Evolutionary conservation across 352 stramenopile genomes (phyloP), one percentile per base, ranked within the genome.

Genomic region (Pythium aristosporum): DNA sequence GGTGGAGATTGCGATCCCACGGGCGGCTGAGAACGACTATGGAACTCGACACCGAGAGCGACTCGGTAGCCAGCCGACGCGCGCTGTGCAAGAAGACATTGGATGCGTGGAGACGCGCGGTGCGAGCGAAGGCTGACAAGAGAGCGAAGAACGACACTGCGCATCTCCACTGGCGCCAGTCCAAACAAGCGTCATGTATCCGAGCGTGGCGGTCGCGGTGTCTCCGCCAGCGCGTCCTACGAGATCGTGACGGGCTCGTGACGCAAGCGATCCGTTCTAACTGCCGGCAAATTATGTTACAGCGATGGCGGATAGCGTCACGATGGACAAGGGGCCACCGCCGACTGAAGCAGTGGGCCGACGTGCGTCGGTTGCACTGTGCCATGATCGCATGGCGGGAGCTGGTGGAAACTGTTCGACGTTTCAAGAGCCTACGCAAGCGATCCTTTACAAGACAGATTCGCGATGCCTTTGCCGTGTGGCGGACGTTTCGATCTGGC

Each of bases 271-370:
- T 53, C 16, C 44, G 36, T 16, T 42, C 21, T 15, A 21, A 13
- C 5, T 20, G n/a, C 2, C 6, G 43, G 10, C 46, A 30, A 2
- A 21, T 8, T 2, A 7, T 9, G 12, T 2, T 56, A 10, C 50
- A 20, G 23, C 42, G 51, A 10, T 67, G 61, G 61, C 44, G 51
- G 32, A 54, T 51, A 6, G 30, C 32, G 2, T 34, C 41, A 18
- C 51, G 61, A 13, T 67, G 50, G 51, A 30, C 30, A 7, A 20
- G 52, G 21, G 61, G 30, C 7, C 9, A 50, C 7, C 30, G 16
- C 8, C 4, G 28, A 18, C n/a, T 67, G 21, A 50, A 32, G 43
- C 20, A 3, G 30, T 67, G 39, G 50, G n/a, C 20, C 9, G 23
- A 61, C 20, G 13, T 21, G 21, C 51, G 37, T 23, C 61, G 61